Conservation (phyloP, 1,284 basidiomycete genomes). For the Ceratobasidium sp. region DNA sequence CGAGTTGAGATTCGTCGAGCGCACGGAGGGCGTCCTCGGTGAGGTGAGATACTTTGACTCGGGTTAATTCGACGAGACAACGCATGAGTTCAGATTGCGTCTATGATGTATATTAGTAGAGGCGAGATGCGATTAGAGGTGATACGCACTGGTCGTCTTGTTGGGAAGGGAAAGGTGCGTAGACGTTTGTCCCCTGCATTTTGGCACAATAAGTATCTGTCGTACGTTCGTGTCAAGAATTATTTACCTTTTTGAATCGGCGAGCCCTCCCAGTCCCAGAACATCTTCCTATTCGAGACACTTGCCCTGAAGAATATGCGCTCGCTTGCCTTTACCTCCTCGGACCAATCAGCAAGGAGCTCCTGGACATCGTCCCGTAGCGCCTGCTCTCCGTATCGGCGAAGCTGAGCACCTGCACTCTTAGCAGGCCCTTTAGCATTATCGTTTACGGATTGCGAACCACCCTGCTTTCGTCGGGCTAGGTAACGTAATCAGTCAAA, state of each 20-base stretch:
- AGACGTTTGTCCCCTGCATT: slow-evolving; percentile 76
- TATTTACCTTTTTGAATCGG: slow-evolving; percentile 67
- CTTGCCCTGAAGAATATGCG: slow-evolving; percentile 91
- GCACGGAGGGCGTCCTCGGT: slow-evolving; percentile 86
- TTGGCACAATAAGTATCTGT: background rate
- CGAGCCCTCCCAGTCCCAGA: slow-evolving; percentile 86
- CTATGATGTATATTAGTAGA: slow-evolving; percentile 58
- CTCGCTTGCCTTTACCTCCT: slow-evolving; percentile 85
- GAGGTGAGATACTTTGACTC: slow-evolving; percentile 87
- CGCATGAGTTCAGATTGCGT: slow-evolving; percentile 92
- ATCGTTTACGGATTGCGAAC: slow-evolving; percentile 93
- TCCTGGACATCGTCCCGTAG: slow-evolving; percentile 91
- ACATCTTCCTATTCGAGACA: slow-evolving; percentile 86
- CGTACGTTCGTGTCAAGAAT: background rate
- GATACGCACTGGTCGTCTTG: slow-evolving; percentile 83
- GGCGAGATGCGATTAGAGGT: background rate
- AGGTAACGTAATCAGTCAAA: slow-evolving; percentile 19
- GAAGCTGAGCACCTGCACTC: slow-evolving; percentile 93
- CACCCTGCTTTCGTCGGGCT: slow-evolving; percentile 98
- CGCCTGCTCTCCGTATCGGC: slow-evolving; percentile 95
- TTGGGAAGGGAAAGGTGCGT: slow-evolving; percentile 93
- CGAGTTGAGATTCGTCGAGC: slow-evolving; percentile 89
- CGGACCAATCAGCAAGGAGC: slow-evolving; percentile 84
- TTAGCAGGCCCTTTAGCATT: slow-evolving; percentile 93
- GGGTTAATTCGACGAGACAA: slow-evolving; percentile 89